phyloP scores from a whole-genome alignment of 2,329 filamentous ascomycete genomes.

The Ceratocystis colombiana region DNA sequence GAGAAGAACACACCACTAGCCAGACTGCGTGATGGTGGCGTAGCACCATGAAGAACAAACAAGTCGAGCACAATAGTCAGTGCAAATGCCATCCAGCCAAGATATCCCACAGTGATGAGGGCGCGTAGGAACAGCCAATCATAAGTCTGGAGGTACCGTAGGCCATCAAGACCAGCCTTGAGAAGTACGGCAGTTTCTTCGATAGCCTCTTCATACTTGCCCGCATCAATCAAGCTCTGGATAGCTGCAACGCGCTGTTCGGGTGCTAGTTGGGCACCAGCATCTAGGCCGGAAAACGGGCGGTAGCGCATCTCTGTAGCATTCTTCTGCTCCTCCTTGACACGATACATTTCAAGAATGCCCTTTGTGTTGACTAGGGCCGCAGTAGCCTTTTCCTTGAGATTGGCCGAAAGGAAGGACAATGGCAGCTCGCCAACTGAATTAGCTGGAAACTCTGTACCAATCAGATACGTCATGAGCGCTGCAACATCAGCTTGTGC shows the following conservation, averaged over 20 bases:
- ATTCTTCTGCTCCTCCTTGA: conserved; percentile 83
- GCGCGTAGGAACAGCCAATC: conserved; percentile 94
- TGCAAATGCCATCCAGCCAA: conserved; percentile 92
- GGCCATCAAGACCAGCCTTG: conserved; percentile 63
- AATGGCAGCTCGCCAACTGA: conserved; percentile 89
- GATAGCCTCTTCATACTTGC: conserved; percentile 66
- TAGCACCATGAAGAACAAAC: conserved; percentile 66
- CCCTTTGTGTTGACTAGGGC: conserved; percentile 73
- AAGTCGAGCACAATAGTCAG: conserved; percentile 79
- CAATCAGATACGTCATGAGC: conserved; percentile 86
- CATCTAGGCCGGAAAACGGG: conserved; percentile 61
- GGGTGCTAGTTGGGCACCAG: conserved; percentile 46
- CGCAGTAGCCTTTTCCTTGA: conserved; percentile 71
- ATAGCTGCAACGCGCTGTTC: conserved; percentile 61
- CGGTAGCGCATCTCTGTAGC: conserved; percentile 64
- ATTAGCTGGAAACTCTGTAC: conserved; percentile 85
- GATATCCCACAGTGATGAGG: conserved; percentile 78
- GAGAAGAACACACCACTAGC: conserved; percentile 58
- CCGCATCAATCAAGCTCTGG: conserved; percentile 53
- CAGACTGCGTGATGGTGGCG: conserved; percentile 52
- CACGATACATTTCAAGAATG: conserved; percentile 89
- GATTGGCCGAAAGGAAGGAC: conserved; percentile 62
- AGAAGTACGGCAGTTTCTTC: conserved; percentile 67
- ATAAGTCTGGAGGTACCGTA: conserved; percentile 93
- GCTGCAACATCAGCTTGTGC: conserved; percentile 88